Base-by-base conservation (phyloP, 2,329 filamentous ascomycete genomes). In the Leptosphaerulina australis region DNA sequence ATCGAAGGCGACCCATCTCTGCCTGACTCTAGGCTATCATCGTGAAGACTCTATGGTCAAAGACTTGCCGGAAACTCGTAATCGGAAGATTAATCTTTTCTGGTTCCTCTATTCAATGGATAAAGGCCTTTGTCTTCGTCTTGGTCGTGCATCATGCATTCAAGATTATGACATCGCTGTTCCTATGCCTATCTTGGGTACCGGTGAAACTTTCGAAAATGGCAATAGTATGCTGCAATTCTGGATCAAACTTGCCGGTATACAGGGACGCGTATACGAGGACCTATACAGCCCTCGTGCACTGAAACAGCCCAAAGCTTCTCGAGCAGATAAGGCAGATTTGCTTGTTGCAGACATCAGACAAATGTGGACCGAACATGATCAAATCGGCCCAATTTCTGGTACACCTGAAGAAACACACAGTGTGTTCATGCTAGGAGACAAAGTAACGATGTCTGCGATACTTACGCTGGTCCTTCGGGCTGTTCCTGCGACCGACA, bases 91-190 rank as follows among this genome's bases (percentile, higher is more conserved):
- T 20, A 50, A 52, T 29, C 48, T 76, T 0, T 76, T 76, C 52
- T 74, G 71, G 72, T 56, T 64, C 1, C 63, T 76, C 5, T 72
- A 70, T 29, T 60, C 53, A 8, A 53, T 74, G 4, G 74, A 76
- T 15, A 74, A 70, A 24, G 65, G 70, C 0, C 55, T 76, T 2
- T 72, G 73, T 2, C 54, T 76, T 11, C 63, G 74, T 9, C 56
- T 75, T 8, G 68, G 71, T 7, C 63, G 72, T 0, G 59, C 63
- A 7, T 71, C 74, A 2, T 67, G 56, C 12, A 63, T 76, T 25
- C 59, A 60, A 4, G 73, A 75, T 36, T 15, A 50, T 34, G 70
- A 74, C 12, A 64, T 75, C 7, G 60, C 59, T 5, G 10, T 50
- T 65, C 31, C 37, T 52, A 2, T 39, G 56, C 5, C 44, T 60